phyloP scores from a whole-genome alignment of 352 stramenopile species.

The Phytophthora agathidicida region DNA sequence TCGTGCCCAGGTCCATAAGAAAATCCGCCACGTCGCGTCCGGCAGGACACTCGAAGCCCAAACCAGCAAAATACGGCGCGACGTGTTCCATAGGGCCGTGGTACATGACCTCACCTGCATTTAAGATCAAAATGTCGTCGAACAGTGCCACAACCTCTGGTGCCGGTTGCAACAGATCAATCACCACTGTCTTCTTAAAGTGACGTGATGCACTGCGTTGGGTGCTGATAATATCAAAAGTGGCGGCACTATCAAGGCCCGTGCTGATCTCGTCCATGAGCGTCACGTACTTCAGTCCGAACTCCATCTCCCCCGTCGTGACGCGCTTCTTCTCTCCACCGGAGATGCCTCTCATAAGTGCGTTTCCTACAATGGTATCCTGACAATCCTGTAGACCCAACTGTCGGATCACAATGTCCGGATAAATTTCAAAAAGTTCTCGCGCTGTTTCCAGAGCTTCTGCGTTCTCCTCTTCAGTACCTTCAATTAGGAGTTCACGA shows the following conservation, averaged over 20 bases:
- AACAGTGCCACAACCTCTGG: conserved; percentile 60
- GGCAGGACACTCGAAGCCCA: conserved; percentile 38
- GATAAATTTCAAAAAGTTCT: conserved; percentile 31
- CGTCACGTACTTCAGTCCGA: conserved; percentile 69
- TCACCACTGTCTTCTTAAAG: conserved; percentile 58
- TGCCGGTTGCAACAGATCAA: conserved; percentile 86
- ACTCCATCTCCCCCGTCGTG: conserved; percentile 87
- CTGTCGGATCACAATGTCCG: conserved; percentile 49
- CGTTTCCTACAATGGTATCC: conserved; percentile 58
- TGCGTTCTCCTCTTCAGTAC: conserved; percentile 41
- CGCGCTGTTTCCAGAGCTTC: conserved; percentile 16
- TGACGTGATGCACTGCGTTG: conserved; percentile 47
- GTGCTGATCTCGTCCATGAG: conserved; percentile 91
- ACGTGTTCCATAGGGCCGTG: conserved; percentile 38
- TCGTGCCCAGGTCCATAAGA: conserved; percentile 46
- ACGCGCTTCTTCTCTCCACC: conserved; percentile 60
- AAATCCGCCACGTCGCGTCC: conserved; percentile 43
- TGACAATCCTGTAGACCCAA: conserved; percentile 48
- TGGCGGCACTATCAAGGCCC: conserved; percentile 55
- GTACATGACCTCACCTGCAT: conserved; percentile 51
- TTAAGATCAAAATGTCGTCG: conserved; percentile 57
- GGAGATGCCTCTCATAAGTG: conserved; percentile 50
- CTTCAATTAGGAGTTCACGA: conserved; percentile 27
- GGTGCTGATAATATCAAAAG: conserved; percentile 61
- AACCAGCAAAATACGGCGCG: conserved; percentile 35